Base-by-base conservation (phyloP, 2,329 filamentous ascomycete species). In the Fusarium guadeloupense region DNA sequence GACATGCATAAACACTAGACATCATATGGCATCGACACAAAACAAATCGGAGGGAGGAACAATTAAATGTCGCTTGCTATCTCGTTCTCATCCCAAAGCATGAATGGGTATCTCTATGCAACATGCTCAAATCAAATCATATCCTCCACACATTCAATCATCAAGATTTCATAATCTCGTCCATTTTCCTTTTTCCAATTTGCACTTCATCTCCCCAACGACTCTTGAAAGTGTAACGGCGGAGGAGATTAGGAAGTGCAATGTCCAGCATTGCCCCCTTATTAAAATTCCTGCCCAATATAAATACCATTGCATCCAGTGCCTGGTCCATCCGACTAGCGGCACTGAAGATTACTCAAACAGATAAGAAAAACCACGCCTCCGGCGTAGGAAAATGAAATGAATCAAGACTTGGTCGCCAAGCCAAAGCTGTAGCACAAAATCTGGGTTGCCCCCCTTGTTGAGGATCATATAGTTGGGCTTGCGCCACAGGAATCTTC, bases 21-120 rank as follows among this genome's bases (percentile, higher is more conserved):
- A 30, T 28, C 12, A 31, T 38, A 60, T 41, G 13, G 35, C 21
- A 26, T 42, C 16, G 41, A 28, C 21, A 12, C 16, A 28, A 14
- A 3, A 40, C 17, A 3, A 4, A 21, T 43, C 16, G 21, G 19
- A 54, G 39, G 39, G 48, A 53, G 53, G 37, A 69, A 65, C 43
- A 71, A 54, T 66, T 65, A 70, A 60, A 64, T 67, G 60, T 45
- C 67, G 67, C 70, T 71, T 71, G 65, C 67, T 70, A 71, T 68
- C 33, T 70, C 59, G 64, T 52, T 68, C 58, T 68, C 62, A 55
- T 62, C 59, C 57, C 64, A 64, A 61, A 68, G 56, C 52, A 69
- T 62, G 47, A 65, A 60, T 69, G 71, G 71, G 71, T 72, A 72
- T 72, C 70, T 72, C 66, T 72, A 72, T 72, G 62, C 66, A 70